Conservation (phyloP, 768 basidiomycete species). For the Lepiota subincarnata region DNA sequence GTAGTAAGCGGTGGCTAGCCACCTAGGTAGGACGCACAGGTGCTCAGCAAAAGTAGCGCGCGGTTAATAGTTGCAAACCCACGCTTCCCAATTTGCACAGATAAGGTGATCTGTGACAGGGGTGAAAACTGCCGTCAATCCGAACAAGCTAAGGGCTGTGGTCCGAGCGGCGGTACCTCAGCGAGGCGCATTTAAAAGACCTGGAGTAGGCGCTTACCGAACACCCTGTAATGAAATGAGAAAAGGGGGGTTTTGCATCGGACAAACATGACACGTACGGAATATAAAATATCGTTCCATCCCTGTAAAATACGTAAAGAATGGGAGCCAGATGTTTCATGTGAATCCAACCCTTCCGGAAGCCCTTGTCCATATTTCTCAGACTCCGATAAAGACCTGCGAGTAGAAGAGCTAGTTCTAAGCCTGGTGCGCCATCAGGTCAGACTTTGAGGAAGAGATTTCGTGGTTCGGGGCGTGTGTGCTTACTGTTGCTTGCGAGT, state of each 20-base stretch:
- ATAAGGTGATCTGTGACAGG: background rate
- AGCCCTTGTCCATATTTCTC: background rate
- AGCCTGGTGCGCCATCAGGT: background rate
- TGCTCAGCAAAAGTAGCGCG: background rate
- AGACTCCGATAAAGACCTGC: background rate
- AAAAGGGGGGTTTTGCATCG: background rate
- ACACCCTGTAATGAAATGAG: background rate
- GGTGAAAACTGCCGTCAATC: background rate
- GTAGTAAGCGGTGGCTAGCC: constrained; percentile 6
- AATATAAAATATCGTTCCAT: constrained; percentile 6
- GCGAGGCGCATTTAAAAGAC: background rate
- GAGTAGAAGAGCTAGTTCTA: constrained; percentile 1
- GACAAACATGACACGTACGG: background rate
- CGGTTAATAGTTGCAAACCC: background rate
- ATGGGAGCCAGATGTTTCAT: background rate
- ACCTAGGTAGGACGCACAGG: background rate
- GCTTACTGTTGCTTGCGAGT: constrained; percentile 2
- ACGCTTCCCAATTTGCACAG: constrained; percentile 11
- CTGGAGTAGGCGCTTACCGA: background rate
- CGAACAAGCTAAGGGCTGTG: constrained; percentile 3
- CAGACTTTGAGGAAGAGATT: background rate
- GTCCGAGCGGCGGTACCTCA: background rate
- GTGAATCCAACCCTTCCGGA: background rate
- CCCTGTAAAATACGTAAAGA: constrained; percentile 8
- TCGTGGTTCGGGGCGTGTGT: background rate